Evolutionary conservation across 2,329 filamentous ascomycete species (phyloP).

Genomic region (Chaetomiaceae sp.): DNA sequence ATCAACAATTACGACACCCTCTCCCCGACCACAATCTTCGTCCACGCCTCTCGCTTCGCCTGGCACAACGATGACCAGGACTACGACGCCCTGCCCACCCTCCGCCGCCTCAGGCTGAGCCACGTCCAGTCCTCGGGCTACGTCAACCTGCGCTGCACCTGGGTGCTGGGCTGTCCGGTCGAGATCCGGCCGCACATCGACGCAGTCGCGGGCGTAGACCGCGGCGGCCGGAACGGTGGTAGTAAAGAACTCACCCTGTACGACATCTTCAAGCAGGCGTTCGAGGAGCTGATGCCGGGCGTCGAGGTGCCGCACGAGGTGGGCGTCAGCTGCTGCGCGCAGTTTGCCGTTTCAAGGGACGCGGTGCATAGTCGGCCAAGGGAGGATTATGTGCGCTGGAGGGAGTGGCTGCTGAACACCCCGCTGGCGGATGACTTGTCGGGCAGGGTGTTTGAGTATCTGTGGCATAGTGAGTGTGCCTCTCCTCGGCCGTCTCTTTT

Average conservation of each 20-base stretch:
- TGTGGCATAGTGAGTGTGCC: conserved; percentile 54
- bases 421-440: conserved; percentile 50
- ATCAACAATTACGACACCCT: conserved; percentile 46
- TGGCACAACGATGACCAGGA: conserved; percentile 53
- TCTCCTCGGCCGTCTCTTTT: not conserved
- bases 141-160: conserved; percentile 57
- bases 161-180: conserved; percentile 51
- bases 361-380: conserved; percentile 45
- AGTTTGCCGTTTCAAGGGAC: conserved; percentile 57
- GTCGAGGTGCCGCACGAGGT: conserved; percentile 45
- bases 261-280: conserved; percentile 40
- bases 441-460: conserved; percentile 59
- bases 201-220: not conserved
- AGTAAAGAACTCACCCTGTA: conserved; percentile 34
- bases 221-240: not conserved
- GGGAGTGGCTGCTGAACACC: conserved; percentile 56
- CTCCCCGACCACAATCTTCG: conserved; percentile 42
- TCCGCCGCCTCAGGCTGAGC: conserved; percentile 44
- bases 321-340: conserved; percentile 59
- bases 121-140: conserved; percentile 53
- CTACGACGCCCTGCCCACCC: conserved; percentile 49
- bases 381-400: conserved; percentile 52
- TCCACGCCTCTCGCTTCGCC: conserved; percentile 45
- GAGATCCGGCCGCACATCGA: conserved; percentile 42
- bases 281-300: conserved; percentile 39